A percentile compares a stretch with the other conserved stretches of the same genome.
Evolutionary conservation across 768 basidiomycete species (phyloP).

Genomic region (Tricholoma terreum): DNA sequence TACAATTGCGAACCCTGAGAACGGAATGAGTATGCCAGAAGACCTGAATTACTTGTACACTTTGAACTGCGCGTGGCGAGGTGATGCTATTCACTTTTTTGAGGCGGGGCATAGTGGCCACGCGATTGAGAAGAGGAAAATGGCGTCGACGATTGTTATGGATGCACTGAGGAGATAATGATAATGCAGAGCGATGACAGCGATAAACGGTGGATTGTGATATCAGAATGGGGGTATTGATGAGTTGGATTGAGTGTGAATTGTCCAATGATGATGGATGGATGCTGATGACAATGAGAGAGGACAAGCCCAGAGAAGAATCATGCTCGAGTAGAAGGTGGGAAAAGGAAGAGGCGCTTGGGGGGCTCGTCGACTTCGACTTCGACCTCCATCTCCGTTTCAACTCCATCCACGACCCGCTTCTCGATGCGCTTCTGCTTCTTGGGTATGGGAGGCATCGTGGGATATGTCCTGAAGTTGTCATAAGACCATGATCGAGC

Average conservation of each 20-base stretch:
- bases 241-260: neutral
- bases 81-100: neutral
- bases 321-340: conserved; percentile 25
- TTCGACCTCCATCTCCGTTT: conserved; percentile 47
- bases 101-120: neutral
- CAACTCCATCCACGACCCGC: conserved; percentile 46
- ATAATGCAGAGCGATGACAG: conserved; percentile 3
- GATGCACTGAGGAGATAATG: conserved; percentile 2
- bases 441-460: conserved; percentile 54
- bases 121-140: neutral
- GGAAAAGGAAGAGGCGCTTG: conserved; percentile 72
- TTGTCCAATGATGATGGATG: neutral
- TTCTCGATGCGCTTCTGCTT: conserved; percentile 56
- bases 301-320: neutral
- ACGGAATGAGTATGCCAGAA: neutral
- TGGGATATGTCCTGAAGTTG: conserved; percentile 64
- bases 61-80: neutral
- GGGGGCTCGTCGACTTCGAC: conserved; percentile 53
- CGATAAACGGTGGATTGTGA: neutral
- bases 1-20: neutral
- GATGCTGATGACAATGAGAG: neutral
- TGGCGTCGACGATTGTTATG: neutral
- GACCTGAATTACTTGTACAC: neutral
- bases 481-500: conserved; percentile 78
- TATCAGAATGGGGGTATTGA: neutral